phyloP scores from a whole-genome alignment of 192 early-diverging fungal species.

The Coemansia sp. region DNA sequence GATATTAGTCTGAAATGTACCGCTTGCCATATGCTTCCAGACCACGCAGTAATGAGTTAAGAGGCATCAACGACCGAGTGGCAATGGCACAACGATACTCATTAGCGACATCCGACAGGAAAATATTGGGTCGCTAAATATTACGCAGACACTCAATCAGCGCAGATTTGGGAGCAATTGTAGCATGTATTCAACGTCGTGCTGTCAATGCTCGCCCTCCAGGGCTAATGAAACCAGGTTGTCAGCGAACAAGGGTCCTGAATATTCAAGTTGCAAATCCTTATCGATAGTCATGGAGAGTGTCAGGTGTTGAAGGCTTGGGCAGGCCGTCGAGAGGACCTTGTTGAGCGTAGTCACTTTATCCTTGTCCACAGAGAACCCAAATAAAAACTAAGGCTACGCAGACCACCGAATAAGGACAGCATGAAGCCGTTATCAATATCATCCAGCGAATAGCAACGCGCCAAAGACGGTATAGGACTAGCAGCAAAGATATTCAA shows the following conservation, averaged over 20 bases:
- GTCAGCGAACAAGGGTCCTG: neutral
- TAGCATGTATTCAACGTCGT: neutral
- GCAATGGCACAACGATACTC: neutral
- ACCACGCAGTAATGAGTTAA: neutral
- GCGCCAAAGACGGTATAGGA: conserved; percentile 1
- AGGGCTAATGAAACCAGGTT: neutral
- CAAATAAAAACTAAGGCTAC: neutral
- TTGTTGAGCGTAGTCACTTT: no score
- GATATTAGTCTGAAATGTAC: neutral
- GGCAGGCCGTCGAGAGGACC: neutral
- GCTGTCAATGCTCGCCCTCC: neutral
- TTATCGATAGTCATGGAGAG: neutral
- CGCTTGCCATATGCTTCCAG: neutral
- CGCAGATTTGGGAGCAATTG: neutral
- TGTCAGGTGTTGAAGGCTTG: neutral
- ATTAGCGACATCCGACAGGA: neutral
- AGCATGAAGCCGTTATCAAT: neutral
- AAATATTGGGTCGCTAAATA: neutral
- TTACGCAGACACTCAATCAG: neutral
- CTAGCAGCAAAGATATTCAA: conserved; percentile 15
- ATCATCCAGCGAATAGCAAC: conserved; percentile 4
- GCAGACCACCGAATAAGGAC: conserved; percentile 8
- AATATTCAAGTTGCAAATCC: neutral
- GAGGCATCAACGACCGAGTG: neutral
- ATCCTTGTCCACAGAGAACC: neutral